Conservation (phyloP, 345 rosid genomes). For the Excoecaria agallocha region DNA sequence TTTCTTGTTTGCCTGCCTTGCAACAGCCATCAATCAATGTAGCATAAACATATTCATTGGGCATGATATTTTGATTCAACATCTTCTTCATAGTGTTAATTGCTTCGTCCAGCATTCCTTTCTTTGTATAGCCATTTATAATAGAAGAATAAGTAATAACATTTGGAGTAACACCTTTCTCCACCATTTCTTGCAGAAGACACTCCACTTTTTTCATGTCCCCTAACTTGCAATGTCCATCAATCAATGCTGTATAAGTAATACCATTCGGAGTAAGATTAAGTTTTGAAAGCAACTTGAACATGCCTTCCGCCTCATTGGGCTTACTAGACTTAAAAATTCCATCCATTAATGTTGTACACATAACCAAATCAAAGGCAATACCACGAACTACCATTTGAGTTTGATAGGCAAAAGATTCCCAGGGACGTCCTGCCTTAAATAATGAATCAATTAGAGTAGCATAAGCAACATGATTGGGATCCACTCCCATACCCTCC, state of each 20-base stretch:
- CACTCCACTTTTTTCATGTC: conserved; percentile 53
- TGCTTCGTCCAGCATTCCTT: conserved; percentile 72
- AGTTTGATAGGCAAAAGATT: conserved; percentile 63
- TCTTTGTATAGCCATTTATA: conserved; percentile 66
- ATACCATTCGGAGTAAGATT: conserved; percentile 49
- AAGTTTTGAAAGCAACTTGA: conserved; percentile 41
- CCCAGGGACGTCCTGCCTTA: conserved; percentile 48
- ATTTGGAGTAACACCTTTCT: conserved; percentile 47
- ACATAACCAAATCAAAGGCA: conserved; percentile 67
- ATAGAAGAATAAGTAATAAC: conserved; percentile 63
- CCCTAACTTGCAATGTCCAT: conserved; percentile 70
- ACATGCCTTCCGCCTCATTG: conserved; percentile 57
- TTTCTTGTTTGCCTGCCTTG: conserved; percentile 56
- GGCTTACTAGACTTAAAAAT: conserved; percentile 64
- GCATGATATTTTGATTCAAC: conserved; percentile 43
- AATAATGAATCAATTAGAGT: conserved; percentile 64
- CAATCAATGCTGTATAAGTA: conserved; percentile 69
- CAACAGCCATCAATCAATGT: conserved; percentile 67
- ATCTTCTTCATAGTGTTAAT: conserved; percentile 50
- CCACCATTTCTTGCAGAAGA: conserved; percentile 58
- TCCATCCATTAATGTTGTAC: conserved; percentile 74
- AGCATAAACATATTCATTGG: conserved; percentile 57
- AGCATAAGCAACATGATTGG: conserved; percentile 68
- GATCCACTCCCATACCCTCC: conserved; percentile 61
- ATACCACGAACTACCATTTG: conserved; percentile 78